Base-by-base conservation (phyloP, 306 rosid species). In the Prunus armeniaca region DNA sequence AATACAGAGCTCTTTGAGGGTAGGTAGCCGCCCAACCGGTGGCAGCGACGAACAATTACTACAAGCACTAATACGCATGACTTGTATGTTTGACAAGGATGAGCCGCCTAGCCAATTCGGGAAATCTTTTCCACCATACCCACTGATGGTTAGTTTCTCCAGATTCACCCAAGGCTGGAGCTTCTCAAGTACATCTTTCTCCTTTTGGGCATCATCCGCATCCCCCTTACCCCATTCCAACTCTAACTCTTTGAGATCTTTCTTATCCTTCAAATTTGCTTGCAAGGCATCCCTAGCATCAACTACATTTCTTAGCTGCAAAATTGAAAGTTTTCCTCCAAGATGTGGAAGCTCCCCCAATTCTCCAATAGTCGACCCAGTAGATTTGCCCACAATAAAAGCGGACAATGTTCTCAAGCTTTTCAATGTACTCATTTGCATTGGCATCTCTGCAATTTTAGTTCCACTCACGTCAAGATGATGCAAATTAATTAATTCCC, bases 221-320 rank as follows among this genome's bases (percentile, higher is more conserved):
- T 47, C 25, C 15, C 2, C 0, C 0, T 0, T 0, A 25, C 52
- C 46, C 82, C 85, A 77, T 9, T 3, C 1, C 50, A 77, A 77
- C 3, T 5, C 2, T 2, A 82, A 17, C 24, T 49, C 75, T 0
- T 55, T 58, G 6, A 82, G 52, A 50, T 72, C 1, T 45, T 18
- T 74, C 61, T 74, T 74, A 15, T 69, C 71, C 47, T 1, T 49
- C 71, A 81, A 32, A 34, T 76, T 76, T 15, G 78, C 84, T 47
- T 30, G 38, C 24, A 24, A 8, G 30, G 64, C 81, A 72, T 77
- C 78, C 8, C 0, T 25, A 47, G 47, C 13, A 66, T 66, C 15
- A 2, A n/a, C 20, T 2, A 77, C 61, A 58, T 82, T 72, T 49
- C 60, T 51, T 0, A 82, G 3, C 67, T 69, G 18, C 6, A 17